Percentiles rank a stretch among this genome's conserved stretches.
Evolutionary conservation across 2,329 filamentous ascomycete species (phyloP).

Genomic region (Arthrobotrys sinensis): DNA sequence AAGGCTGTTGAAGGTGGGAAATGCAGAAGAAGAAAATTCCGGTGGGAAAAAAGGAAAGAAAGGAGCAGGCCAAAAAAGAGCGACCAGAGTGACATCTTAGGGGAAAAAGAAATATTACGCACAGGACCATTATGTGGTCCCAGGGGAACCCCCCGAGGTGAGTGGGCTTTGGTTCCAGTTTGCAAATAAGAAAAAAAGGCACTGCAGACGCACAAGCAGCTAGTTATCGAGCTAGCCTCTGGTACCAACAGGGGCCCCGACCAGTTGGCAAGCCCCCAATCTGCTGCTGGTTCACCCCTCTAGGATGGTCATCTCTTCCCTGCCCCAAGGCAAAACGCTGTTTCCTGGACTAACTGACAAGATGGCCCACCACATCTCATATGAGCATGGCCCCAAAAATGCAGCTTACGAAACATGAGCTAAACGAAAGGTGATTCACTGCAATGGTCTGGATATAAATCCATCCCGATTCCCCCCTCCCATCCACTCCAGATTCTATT

Average conservation of each 20-base stretch:
- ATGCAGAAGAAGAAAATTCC: constrained; percentile 21
- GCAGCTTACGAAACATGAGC: constrained; percentile 61
- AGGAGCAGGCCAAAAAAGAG: constrained; percentile 14
- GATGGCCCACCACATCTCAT: constrained; percentile 55
- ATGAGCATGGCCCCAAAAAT: constrained; percentile 59
- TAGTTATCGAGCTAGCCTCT: constrained; percentile 42
- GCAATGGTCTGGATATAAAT: constrained; percentile 59
- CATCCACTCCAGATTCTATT: constrained; percentile 58
- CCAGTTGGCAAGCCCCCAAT: constrained; percentile 47
- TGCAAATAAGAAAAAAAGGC: constrained; percentile 34
- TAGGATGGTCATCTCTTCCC: constrained; percentile 52
- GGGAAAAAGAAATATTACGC: constrained; percentile 58
- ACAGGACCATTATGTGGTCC: constrained; percentile 53
- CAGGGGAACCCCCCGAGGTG: constrained; percentile 32
- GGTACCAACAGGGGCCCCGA: constrained; percentile 56
- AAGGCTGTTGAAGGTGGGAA: constrained; percentile 23
- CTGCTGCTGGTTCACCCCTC: constrained; percentile 37
- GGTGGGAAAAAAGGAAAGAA: constrained; percentile 28
- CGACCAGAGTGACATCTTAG: constrained; percentile 27
- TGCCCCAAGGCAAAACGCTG: constrained; percentile 44
- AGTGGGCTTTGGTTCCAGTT: constrained; percentile 22
- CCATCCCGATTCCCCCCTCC: constrained; percentile 60
- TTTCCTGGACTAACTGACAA: constrained; percentile 50
- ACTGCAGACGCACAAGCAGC: constrained; percentile 47
- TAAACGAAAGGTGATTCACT: constrained; percentile 61